These are phyloP conservation scores for Rhodotorula sp. DNA, from an alignment of 1,284 basidiomycete genomes.

Conservation along the genomic window DNA sequence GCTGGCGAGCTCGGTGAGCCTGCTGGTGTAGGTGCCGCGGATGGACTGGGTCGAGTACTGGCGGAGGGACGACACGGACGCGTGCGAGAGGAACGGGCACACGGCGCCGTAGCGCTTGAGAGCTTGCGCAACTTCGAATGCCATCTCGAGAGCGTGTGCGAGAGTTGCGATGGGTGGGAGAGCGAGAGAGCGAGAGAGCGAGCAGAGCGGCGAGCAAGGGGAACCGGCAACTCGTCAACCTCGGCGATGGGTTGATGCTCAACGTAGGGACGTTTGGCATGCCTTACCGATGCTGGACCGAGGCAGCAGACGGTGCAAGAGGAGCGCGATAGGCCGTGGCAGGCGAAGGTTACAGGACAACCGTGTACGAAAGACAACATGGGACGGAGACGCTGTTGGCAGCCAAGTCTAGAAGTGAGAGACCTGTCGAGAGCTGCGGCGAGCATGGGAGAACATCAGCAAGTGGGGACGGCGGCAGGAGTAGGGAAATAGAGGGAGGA, in stretches of 20 bases:
- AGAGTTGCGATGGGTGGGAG: background rate
- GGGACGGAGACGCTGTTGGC: no score
- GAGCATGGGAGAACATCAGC: background rate
- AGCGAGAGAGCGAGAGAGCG: background rate
- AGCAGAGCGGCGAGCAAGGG: background rate
- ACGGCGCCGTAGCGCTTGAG: conserved; percentile 35
- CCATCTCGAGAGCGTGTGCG: conserved; percentile 7
- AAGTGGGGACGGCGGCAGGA: no score
- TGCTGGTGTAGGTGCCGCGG: conserved; percentile 13
- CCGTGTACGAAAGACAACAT: background rate
- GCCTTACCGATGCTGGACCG: no score
- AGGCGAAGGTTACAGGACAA: no score
- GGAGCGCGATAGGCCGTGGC: no score
- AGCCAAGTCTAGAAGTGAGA: conserved; percentile 1
- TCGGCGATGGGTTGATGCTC: background rate
- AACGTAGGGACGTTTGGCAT: no score
- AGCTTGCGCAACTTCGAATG: background rate
- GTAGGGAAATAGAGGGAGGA: background rate
- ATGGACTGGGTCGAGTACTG: conserved; percentile 20
- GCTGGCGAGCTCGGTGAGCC: conserved; percentile 29
- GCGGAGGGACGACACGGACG: conserved; percentile 19
- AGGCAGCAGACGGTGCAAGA: no score
- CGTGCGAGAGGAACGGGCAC: conserved; percentile 36
- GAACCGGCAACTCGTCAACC: background rate
- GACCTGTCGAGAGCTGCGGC: conserved; percentile 14